Base-by-base conservation (phyloP, 257 asterid genomes). In the Nicotiana benthamiana region DNA sequence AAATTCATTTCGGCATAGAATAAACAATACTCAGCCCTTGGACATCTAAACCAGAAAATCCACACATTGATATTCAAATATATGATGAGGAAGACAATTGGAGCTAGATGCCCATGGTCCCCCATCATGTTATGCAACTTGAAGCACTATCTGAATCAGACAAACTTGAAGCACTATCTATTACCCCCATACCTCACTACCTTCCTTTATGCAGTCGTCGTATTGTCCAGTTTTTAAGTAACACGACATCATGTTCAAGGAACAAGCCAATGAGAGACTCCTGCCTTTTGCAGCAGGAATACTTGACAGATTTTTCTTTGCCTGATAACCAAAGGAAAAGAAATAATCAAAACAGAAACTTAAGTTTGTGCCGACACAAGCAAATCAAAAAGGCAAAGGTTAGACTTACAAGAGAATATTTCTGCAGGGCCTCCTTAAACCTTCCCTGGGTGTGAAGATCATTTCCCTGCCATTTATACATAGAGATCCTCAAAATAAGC, bases 201-300 rank as follows among this genome's bases (percentile, higher is more conserved):
- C 99, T 89, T 96, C 99, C 75, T 30, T 51, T 66, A 96, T 75
- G 84, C 98, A 96, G 84, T 96, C 93, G 6, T 92, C 91, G 70
- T 87, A 91, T 83, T 91, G 95, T 62, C 87, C 83, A 76, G 97
- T 94, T 88, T 91, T 94, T 87, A 94, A 86, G 92, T 87, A 94
- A 87, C 98, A 96, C 17, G 99, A 96, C 99, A 94, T 96, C 92
- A 91, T 86, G 83, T 96, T 96, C 85, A 94, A 95, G 67, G 99
- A 94, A 88, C 99, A 96, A 8, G 91, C 92, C 83, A 88, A 84
- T 65, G 90, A 88, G 82, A 96, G 80, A 84, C 72, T 85, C 85
- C 93, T 88, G 81, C 94, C 92, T 82, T 89, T 91, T 18, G 95
- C 86, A 57, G 86, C 84, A 62, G 97, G 94, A 75, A 90, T 76